Evolutionary conservation across 2,329 filamentous ascomycete species (phyloP).

Genomic region (Metarhizium robertsii): DNA sequence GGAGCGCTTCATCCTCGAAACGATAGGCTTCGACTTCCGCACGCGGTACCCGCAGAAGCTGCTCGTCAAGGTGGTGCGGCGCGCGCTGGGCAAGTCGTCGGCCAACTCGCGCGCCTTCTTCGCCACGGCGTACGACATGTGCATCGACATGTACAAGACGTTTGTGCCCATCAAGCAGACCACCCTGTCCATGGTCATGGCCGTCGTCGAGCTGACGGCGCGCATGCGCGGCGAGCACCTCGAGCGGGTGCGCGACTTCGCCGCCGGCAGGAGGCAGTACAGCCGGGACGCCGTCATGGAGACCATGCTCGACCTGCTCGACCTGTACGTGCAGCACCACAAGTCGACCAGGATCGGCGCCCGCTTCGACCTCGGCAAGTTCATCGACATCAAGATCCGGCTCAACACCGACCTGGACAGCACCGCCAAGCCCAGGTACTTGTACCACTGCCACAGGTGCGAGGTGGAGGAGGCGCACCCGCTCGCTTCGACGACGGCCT

Average conservation of each 20-base stretch:
- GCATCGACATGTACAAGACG: conserved; percentile 84
- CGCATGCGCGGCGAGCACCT: conserved; percentile 52
- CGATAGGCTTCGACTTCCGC: conserved; percentile 87
- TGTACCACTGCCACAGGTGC: conserved; percentile 48
- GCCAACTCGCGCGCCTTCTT: conserved; percentile 37
- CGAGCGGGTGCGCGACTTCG: conserved; percentile 39
- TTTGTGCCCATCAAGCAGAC: conserved; percentile 87
- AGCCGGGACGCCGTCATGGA: conserved; percentile 49
- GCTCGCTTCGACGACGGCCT: conserved; percentile 18
- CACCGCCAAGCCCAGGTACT: conserved; percentile 52
- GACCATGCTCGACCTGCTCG: conserved; percentile 80
- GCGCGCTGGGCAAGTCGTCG: conserved; percentile 31
- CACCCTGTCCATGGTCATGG: conserved; percentile 75
- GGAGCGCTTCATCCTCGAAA: conserved; percentile 87
- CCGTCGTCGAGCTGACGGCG: conserved; percentile 70
- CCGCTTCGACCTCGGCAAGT: conserved; percentile 62
- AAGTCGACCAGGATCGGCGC: conserved; percentile 65
- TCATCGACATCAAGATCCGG: conserved; percentile 78
- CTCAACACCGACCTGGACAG: conserved; percentile 74
- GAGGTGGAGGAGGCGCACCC: conserved; percentile 27
- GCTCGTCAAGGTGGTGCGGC: conserved; percentile 67
- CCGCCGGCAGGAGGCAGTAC: conserved; percentile 36
- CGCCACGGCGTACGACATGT: conserved; percentile 68
- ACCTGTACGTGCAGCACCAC: conserved; percentile 82
- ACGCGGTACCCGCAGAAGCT: conserved; percentile 80